A percentile compares a stretch with the other conserved stretches of the same genome.
These are phyloP conservation scores for Epichloe sp. DNA, from an alignment of 2,329 filamentous ascomycete genomes.

Conservation along the genomic window DNA sequence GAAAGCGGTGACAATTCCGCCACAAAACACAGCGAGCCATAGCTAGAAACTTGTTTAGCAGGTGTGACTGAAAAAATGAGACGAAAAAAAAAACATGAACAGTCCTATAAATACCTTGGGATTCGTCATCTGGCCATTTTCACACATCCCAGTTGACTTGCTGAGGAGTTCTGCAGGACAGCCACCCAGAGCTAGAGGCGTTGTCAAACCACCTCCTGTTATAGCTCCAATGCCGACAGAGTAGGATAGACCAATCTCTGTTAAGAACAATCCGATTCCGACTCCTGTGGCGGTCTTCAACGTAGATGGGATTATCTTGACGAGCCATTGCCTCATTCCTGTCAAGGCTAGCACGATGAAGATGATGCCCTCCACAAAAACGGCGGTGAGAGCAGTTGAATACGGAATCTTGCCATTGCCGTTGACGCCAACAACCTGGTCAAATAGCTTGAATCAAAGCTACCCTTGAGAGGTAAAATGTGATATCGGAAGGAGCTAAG, in stretches of 20 bases:
- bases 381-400: constrained; percentile 45
- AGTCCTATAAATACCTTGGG: constrained; percentile 44
- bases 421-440: constrained; percentile 43
- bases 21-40: constrained; percentile 77
- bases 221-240: constrained; percentile 72
- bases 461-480: neutral
- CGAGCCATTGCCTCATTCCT: constrained; percentile 61
- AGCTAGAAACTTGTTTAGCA: constrained; percentile 30
- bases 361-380: constrained; percentile 52
- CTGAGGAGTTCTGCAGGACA: constrained; percentile 47
- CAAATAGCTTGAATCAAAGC: neutral
- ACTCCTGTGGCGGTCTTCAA: constrained; percentile 54
- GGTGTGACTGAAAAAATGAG: neutral
- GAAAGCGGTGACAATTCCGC: constrained; percentile 65
- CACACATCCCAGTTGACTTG: constrained; percentile 33
- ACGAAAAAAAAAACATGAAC: neutral
- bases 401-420: constrained; percentile 45
- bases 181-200: constrained; percentile 65
- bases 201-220: constrained; percentile 50
- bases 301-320: constrained; percentile 49
- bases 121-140: constrained; percentile 57
- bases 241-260: constrained; percentile 57
- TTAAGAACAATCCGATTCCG: constrained; percentile 51
- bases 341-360: constrained; percentile 52
- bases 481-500: neutral